A percentile compares a stretch with the other conserved stretches of the same genome.
Conservation (phyloP, 1,139 yeast genomes). For the Zygoascus meyerae region DNA sequence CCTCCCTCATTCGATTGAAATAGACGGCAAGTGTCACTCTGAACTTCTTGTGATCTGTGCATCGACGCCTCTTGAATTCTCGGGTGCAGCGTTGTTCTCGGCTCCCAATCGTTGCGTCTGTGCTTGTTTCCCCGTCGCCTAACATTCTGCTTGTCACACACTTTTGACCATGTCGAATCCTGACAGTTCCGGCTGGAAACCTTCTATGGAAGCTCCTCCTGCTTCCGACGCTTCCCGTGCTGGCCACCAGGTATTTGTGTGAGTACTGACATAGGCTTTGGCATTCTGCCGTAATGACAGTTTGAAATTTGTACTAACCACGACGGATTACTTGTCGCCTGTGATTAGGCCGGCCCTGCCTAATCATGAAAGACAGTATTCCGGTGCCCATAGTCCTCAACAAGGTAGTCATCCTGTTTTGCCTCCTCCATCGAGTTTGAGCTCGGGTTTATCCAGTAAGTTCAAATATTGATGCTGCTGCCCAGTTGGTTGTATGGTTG, state of each 20-base stretch:
- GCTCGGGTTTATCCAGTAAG: constrained; percentile 3
- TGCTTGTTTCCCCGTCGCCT: neutral
- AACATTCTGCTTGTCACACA: neutral
- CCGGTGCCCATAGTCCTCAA: constrained; percentile 8
- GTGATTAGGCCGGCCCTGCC: neutral
- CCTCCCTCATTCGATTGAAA: too few species aligned
- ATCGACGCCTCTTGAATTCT: too few species aligned
- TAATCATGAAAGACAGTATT: neutral
- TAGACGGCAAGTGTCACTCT: too few species aligned
- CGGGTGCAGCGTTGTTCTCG: too few species aligned
- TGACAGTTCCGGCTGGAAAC: constrained; percentile 5
- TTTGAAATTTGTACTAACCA: neutral
- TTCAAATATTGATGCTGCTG: too few species aligned
- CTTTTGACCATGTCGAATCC: constrained; percentile 3
- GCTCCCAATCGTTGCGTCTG: neutral
- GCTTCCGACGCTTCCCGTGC: constrained; percentile 9
- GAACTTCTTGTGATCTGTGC: too few species aligned
- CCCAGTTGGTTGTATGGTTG: too few species aligned
- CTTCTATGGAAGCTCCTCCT: neutral
- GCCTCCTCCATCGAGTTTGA: constrained; percentile 14
- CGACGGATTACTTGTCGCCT: neutral
- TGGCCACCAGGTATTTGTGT: constrained; percentile 8
- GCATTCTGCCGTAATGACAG: neutral
- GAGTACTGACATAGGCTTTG: too few species aligned
- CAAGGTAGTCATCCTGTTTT: constrained; percentile 14